Conservation (phyloP, 192 early-diverging fungal genomes). For the Coemansia sp. region DNA sequence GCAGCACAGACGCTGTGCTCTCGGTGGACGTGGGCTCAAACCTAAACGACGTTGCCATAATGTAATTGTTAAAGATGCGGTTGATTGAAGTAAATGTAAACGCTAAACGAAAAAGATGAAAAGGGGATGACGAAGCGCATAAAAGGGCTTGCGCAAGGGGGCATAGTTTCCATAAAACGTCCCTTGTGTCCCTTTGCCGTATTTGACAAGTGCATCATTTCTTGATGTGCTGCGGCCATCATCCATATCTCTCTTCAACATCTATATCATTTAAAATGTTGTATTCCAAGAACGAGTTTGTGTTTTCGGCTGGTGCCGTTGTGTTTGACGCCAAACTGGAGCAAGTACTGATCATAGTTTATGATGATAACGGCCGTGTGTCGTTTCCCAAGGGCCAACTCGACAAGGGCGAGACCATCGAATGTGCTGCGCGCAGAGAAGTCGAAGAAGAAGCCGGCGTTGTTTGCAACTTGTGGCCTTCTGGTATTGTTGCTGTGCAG, state of each 20-base stretch:
- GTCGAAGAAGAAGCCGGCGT: slow-evolving; percentile 44
- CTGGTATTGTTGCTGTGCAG: slow-evolving; percentile 24
- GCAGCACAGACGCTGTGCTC: slow-evolving; percentile 31
- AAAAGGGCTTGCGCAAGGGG: slow-evolving; percentile 1
- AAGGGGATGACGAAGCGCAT: slow-evolving; percentile 1
- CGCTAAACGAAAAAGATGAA: background rate
- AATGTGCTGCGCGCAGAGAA: slow-evolving; percentile 31
- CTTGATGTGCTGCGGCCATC: slow-evolving; percentile 4
- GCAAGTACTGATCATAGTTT: slow-evolving; percentile 22
- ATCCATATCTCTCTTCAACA: background rate
- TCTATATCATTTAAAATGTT: slow-evolving; percentile 14
- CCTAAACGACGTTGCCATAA: slow-evolving; percentile 36
- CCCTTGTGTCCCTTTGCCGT: slow-evolving; percentile 1
- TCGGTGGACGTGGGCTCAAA: slow-evolving; percentile 22
- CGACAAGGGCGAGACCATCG: slow-evolving; percentile 23
- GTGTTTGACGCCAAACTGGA: slow-evolving; percentile 23
- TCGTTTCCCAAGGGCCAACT: slow-evolving; percentile 47
- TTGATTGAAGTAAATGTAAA: slow-evolving; percentile 4
- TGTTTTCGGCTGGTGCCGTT: slow-evolving; percentile 47
- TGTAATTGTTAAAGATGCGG: background rate
- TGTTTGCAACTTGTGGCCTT: slow-evolving; percentile 23
- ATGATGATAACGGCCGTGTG: background rate
- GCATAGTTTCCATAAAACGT: background rate
- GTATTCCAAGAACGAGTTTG: slow-evolving; percentile 15
- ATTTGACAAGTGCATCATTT: background rate